Conservation (phyloP, 2,329 filamentous ascomycete species). For the Colletotrichum noveboracense region DNA sequence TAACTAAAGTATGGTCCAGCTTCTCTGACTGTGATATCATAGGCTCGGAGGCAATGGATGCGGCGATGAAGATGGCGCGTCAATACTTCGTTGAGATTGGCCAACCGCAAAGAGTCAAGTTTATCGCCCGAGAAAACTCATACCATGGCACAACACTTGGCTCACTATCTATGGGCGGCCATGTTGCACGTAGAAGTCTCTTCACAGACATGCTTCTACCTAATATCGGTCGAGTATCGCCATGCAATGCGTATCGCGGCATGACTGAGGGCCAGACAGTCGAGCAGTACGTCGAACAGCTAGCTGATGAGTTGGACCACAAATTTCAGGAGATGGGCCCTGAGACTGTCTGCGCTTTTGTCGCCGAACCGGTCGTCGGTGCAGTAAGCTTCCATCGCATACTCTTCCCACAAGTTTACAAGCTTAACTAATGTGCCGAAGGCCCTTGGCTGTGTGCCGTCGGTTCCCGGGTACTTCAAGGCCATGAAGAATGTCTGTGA, state of each 20-base stretch:
- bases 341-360: constrained; percentile 64
- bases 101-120: constrained; percentile 60
- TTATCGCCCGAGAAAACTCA: constrained; percentile 71
- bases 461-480: constrained; percentile 61
- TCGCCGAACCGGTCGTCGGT: constrained; percentile 74
- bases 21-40: neutral
- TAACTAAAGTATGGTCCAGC: neutral
- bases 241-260: constrained; percentile 70
- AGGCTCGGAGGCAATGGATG: constrained; percentile 58
- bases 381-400: constrained; percentile 56
- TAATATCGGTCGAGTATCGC: constrained; percentile 65
- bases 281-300: constrained; percentile 52
- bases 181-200: constrained; percentile 61
- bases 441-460: constrained; percentile 73
- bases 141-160: constrained; percentile 79
- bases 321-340: constrained; percentile 70
- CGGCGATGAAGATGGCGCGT: constrained; percentile 53
- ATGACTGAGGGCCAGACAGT: constrained; percentile 57
- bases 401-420: neutral
- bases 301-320: constrained; percentile 69
- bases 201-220: constrained; percentile 66
- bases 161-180: constrained; percentile 67
- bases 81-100: constrained; percentile 51
- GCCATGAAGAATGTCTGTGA: constrained; percentile 73
- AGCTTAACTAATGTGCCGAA: constrained; percentile 24